Evolutionary conservation across 345 rosid genomes (phyloP), one percentile per base, ranked within the genome.

Genomic region (Abelmoschus esculentus): DNA sequence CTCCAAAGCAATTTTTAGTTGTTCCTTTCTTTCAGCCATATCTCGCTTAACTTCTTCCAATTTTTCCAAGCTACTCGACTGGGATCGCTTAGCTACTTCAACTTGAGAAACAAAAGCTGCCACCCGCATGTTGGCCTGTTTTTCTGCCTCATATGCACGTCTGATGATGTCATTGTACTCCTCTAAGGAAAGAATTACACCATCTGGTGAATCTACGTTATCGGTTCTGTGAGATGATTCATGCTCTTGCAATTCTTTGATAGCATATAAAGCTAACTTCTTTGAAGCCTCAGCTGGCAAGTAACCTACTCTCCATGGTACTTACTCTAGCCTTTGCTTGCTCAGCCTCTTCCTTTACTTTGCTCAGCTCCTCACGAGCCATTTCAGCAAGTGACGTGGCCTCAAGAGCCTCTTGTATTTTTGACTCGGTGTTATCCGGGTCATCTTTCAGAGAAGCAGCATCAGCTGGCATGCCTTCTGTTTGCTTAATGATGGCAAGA

Each of bases 211-310:
- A 76, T 86, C 88, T 8, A 38, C 82, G 62, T 65, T 72, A 3
- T 74, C 55, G 1, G 69, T 70, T 47, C 64, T 80, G 75, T 69
- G 80, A 72, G 84, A 78, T 49, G 86, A 76, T 81, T 85, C 92
- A 53, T 93, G 87, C 81, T 87, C 98, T 75, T 87, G 88, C 82
- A 90, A 79, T 0, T 96, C 98, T 71, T 87, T 90, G 67, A 90
- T 83, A 67, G 98, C 91, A 49, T 90, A 88, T 68, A 86, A 74
- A 58, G 98, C 98, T 70, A 93, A 67, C 53, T 83, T 86, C 76
- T 90, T 96, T 1, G 98, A 90, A 76, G 97, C 93, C 77, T 73
- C 86, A 49, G 93, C 86, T 68, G 96, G 93, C 93, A 40, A 80
- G 70, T 64, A 93, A 79, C 73, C 89, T 32, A 32, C 36, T 32